Evolutionary conservation across 129 eudicot species (phyloP).

Genomic region (Helianthus tuberosus): DNA sequence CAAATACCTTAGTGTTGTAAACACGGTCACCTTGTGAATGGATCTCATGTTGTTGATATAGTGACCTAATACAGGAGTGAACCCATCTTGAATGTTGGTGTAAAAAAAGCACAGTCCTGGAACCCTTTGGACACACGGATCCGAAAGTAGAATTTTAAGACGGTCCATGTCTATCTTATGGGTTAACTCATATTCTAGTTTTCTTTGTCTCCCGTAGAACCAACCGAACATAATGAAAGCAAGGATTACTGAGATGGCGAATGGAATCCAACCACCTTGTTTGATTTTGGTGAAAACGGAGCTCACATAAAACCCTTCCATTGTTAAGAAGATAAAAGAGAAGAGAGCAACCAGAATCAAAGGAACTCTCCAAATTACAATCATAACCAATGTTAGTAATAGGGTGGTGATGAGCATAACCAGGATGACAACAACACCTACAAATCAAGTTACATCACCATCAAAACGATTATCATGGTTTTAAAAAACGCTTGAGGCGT

Average conservation of each 20-base stretch:
- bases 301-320: conserved; percentile 59
- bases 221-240: conserved; percentile 78
- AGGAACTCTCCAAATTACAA: conserved; percentile 62
- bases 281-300: conserved; percentile 61
- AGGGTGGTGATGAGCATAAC: conserved; percentile 76
- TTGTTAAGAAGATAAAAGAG: conserved; percentile 43
- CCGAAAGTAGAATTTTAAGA: conserved; percentile 42
- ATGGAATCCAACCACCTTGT: conserved; percentile 86
- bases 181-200: conserved; percentile 57
- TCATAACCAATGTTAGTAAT: conserved; percentile 65
- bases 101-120: conserved; percentile 74
- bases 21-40: conserved; percentile 58
- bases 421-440: conserved; percentile 74
- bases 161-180: conserved; percentile 51
- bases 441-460: background rate
- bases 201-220: conserved; percentile 66
- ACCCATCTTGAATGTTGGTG: conserved; percentile 68
- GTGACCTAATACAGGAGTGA: conserved; percentile 70
- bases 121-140: conserved; percentile 57
- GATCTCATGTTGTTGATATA: conserved; percentile 66
- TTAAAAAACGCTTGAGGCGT: too few species aligned
- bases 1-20: conserved; percentile 59
- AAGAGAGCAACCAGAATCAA: conserved; percentile 43
- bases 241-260: conserved; percentile 66
- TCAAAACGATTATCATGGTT: background rate